phyloP scores from a whole-genome alignment of 495 filamentous ascomycete genomes.

The Chaetomium tenue region DNA sequence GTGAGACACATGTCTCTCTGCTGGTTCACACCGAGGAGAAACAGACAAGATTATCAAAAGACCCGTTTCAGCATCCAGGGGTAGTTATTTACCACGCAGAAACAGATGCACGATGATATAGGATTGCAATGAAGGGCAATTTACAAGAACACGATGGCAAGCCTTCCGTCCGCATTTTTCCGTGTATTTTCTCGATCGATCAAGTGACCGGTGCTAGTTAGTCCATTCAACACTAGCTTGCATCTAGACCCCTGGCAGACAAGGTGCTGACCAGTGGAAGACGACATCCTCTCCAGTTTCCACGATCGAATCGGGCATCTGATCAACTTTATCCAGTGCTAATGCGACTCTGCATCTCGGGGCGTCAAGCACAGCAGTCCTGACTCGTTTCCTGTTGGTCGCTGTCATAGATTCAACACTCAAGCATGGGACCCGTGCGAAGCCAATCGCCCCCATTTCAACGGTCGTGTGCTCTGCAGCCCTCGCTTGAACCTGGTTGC shows the following conservation, averaged over 20 bases:
- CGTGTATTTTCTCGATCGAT: background rate
- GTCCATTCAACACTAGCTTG: background rate
- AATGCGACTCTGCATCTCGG: conserved; percentile 3
- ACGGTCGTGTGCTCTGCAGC: conserved; percentile 22
- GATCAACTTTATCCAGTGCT: conserved; percentile 17
- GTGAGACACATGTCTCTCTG: background rate
- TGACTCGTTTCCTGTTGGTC: conserved; percentile 8
- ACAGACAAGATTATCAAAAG: no score
- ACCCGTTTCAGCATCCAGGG: no score
- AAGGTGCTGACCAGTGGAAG: conserved; percentile 8
- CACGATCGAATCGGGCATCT: conserved; percentile 16
- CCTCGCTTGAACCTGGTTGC: conserved; percentile 4
- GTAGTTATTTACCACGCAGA: no score
- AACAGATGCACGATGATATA: no score
- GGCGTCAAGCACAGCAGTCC: conserved; percentile 3
- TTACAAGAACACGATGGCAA: background rate
- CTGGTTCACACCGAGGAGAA: no score
- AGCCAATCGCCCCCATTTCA: background rate
- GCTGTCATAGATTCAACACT: background rate
- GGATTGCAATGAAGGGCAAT: no score
- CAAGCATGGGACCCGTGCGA: background rate
- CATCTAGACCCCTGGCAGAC: conserved; percentile 11
- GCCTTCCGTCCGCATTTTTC: background rate
- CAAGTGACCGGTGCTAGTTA: conserved; percentile 9
- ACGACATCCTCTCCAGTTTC: background rate